These are phyloP conservation scores for Millerozyma acaciae DNA, from an alignment of 805 yeast genomes.

Conservation along the genomic window DNA sequence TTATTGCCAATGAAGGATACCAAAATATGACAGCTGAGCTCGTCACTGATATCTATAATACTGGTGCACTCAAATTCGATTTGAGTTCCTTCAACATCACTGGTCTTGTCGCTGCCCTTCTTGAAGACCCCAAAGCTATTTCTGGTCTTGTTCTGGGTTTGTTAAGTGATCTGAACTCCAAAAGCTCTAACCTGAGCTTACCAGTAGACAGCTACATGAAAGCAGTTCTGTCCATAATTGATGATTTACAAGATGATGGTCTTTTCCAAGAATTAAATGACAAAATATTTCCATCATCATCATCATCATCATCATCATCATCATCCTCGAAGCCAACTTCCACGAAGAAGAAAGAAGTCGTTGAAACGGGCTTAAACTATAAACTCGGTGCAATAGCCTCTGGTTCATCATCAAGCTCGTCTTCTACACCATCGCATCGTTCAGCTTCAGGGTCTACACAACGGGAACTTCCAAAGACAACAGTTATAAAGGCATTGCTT, in stretches of 20 bases:
- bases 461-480: slow-evolving; percentile 6
- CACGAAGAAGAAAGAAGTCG: slow-evolving; percentile 7
- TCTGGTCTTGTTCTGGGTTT: slow-evolving; percentile 19
- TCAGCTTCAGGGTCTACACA: slow-evolving; percentile 1
- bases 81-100: slow-evolving; percentile 24
- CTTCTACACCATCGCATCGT: slow-evolving; percentile 4
- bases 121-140: slow-evolving; percentile 21
- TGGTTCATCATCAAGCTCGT: too few relatives aligned
- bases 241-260: slow-evolving; percentile 33
- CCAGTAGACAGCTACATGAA: slow-evolving; percentile 22
- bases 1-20: slow-evolving; percentile 31
- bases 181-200: slow-evolving; percentile 2
- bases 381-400: slow-evolving; percentile 47
- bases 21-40: slow-evolving; percentile 33
- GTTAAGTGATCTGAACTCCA: slow-evolving; percentile 13
- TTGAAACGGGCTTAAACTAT: slow-evolving; percentile 39
- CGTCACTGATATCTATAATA: slow-evolving; percentile 21
- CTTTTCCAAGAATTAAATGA: slow-evolving; percentile 35
- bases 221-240: slow-evolving; percentile 27
- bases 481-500: slow-evolving; percentile 12
- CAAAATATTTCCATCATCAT: slow-evolving; percentile 24
- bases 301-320: slow-evolving; percentile 9
- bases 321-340: slow-evolving; percentile 8
- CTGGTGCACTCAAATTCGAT: slow-evolving; percentile 24
- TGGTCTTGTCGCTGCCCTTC: slow-evolving; percentile 18